Base-by-base conservation (phyloP, 768 basidiomycete species). In the Russula sp. region DNA sequence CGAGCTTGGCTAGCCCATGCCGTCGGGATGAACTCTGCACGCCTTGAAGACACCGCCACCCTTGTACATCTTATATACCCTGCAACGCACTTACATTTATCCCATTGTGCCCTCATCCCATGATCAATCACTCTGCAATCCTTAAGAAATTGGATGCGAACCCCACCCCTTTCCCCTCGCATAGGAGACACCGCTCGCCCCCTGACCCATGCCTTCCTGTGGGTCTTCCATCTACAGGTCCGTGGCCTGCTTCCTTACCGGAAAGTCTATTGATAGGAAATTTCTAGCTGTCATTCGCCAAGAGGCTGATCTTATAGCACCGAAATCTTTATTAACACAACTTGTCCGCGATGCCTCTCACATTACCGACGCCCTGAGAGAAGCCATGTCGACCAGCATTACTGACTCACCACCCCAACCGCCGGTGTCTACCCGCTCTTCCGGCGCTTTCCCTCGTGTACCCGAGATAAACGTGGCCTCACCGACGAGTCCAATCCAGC, bases 181-280 rank as follows among this genome's bases (percentile, higher is more conserved):
- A 28, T 2, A 38, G 22, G 58, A 79, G 83, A 62, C 75, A 71
- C 64, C 80, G 79, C 49, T 68, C 84, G 2, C 67, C 67, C 9
- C 80, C 83, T 3, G 77, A 82, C 11, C 82, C 82, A 62, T 88
- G 86, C 72, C 78, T 91, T 38, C 87, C 84, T 36, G 82, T 80
- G 57, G 81, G 89, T n/a, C 79, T 91, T 50, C 90, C 90, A 16
- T 81, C 86, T 9, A 80, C 76, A 65, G 81, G 88, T 87, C 68
- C 82, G 78, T 46, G 26, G 44, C 11, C 63, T 52, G 16, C 34
- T 61, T 58, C 62, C 24, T 40, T 44, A 52, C 36, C 30, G 26
- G 40, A 38, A 9, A 7, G 24, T 30, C n/a, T 53, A 52, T 24
- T 48, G 4, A 67, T 73, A 72, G 61, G 73, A 67, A 53, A 11